Conservation (phyloP, 2,329 filamentous ascomycete species). For the Cytospora piceae region DNA sequence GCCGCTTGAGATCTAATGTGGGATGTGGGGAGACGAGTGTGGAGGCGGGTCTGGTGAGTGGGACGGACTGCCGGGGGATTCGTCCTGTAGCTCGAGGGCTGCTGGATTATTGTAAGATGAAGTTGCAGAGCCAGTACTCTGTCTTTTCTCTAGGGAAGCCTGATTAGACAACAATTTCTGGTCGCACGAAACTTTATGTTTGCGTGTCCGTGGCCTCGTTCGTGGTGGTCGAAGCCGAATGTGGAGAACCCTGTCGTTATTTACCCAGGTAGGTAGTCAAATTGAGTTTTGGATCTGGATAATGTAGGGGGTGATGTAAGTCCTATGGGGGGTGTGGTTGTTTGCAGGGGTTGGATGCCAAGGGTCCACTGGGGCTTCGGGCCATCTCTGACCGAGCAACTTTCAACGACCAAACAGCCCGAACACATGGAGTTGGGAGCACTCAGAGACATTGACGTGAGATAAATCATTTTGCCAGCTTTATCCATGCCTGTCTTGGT, state of each 20-base stretch:
- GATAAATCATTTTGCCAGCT: neutral
- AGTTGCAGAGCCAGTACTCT: neutral
- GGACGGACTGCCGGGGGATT: neutral
- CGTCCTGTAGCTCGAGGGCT: neutral
- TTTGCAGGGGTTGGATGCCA: neutral
- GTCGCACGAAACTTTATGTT: neutral
- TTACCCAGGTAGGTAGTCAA: too few species aligned
- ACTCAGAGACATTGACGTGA: neutral
- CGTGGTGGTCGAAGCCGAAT: neutral
- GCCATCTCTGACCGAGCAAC: slow-evolving; percentile 15
- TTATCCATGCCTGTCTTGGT: neutral
- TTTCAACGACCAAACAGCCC: neutral
- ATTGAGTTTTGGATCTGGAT: too few species aligned
- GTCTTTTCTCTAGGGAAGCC: neutral
- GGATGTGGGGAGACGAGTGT: neutral
- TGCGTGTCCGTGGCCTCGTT: neutral
- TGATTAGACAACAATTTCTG: neutral
- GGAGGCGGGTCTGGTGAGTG: slow-evolving; percentile 7
- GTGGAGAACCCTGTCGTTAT: slow-evolving; percentile 14
- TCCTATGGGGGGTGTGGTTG: neutral
- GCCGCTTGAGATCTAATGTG: neutral
- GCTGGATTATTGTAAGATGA: neutral
- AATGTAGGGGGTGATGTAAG: too few species aligned
- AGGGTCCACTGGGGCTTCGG: slow-evolving; percentile 8
- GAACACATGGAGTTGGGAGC: neutral